Conservation (phyloP, 1,284 basidiomycete genomes). For the Ceraceosorus bombacis region DNA sequence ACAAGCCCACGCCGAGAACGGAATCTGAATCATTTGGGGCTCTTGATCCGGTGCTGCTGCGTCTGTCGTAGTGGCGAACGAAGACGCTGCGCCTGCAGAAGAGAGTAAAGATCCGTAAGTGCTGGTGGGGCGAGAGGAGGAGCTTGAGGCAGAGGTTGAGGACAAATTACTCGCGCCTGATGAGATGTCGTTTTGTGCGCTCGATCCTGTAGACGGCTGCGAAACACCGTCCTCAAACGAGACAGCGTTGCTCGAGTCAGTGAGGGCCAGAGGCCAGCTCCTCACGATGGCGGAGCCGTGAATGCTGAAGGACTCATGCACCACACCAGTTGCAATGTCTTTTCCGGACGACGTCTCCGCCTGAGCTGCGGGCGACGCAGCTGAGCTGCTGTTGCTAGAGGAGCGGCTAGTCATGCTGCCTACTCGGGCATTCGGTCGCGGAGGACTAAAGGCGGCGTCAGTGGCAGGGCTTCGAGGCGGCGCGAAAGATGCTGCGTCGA, state of each 20-base stretch:
- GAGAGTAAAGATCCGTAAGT: constrained; percentile 23
- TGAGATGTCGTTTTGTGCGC: neutral
- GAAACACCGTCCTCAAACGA: too few species aligned
- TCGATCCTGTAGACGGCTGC: too few species aligned
- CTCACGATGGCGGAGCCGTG: too few species aligned
- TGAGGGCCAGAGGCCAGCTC: too few species aligned
- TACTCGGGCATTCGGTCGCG: neutral
- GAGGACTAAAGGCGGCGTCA: neutral
- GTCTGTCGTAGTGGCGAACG: neutral
- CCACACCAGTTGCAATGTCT: too few species aligned
- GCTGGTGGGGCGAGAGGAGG: constrained; percentile 28
- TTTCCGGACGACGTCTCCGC: too few species aligned
- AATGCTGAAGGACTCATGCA: too few species aligned
- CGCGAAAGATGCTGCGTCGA: neutral
- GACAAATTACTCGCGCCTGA: constrained; percentile 14
- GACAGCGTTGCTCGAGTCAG: too few species aligned
- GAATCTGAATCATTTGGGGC: constrained; percentile 23
- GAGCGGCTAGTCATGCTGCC: neutral
- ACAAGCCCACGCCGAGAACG: constrained; percentile 27
- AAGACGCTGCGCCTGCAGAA: constrained; percentile 19
- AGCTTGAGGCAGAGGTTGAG: constrained; percentile 18
- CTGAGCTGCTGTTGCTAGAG: neutral
- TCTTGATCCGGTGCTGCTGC: constrained; percentile 16
- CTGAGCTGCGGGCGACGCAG: neutral
- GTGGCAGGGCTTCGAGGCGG: neutral